phyloP scores from a whole-genome alignment of 2,329 filamentous ascomycete species.

The Scytalidium sp. region DNA sequence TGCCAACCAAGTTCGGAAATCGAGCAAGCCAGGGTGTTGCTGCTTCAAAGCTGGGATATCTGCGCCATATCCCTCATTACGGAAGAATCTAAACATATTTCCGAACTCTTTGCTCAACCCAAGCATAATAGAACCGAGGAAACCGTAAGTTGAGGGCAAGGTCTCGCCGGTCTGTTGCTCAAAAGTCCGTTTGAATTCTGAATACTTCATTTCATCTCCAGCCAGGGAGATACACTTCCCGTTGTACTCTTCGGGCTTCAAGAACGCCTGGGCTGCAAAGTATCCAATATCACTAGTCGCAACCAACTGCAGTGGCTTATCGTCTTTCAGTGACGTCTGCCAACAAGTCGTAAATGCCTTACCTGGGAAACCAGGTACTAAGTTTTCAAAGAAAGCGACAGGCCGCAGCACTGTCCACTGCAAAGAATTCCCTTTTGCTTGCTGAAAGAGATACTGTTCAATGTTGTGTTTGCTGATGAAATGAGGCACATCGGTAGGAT shows the following conservation, averaged over 20 bases:
- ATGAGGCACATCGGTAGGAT: constrained; percentile 55
- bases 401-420: constrained; percentile 53
- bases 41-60: constrained; percentile 24
- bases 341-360: constrained; percentile 1
- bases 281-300: constrained; percentile 35
- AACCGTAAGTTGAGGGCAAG: constrained; percentile 27
- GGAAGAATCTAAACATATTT: constrained; percentile 36
- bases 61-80: constrained; percentile 32
- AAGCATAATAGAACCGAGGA: constrained; percentile 25
- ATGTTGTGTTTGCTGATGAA: constrained; percentile 59
- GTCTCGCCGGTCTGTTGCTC: constrained; percentile 26
- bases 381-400: constrained; percentile 50
- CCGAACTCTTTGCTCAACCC: constrained; percentile 29
- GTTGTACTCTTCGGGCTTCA: constrained; percentile 28
- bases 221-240: constrained; percentile 34
- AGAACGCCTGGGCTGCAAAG: constrained; percentile 35
- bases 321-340: constrained; percentile 12
- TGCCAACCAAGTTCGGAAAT: constrained; percentile 16
- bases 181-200: constrained; percentile 30
- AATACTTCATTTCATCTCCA: constrained; percentile 36
- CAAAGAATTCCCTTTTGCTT: constrained; percentile 38
- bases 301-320: constrained; percentile 34
- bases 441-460: constrained; percentile 53
- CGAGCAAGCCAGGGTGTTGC: constrained; percentile 14
- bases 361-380: constrained; percentile 2